Conservation (phyloP, 208 protist species). For the Zelonia costaricensis region DNA sequence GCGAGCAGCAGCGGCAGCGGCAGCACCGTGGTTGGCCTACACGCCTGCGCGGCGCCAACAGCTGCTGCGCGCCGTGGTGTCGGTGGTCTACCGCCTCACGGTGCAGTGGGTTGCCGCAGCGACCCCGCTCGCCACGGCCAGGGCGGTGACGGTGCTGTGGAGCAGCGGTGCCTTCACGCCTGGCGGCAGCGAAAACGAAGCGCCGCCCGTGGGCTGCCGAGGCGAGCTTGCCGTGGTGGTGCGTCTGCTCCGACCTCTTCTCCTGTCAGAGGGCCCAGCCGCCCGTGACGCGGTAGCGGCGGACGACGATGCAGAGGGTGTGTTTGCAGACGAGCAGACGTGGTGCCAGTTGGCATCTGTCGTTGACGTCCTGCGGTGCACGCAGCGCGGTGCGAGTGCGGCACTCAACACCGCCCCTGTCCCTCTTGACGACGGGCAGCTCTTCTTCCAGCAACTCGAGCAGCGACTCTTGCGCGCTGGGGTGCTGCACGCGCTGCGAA, state of each 20-base stretch:
- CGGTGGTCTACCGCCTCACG: conserved; percentile 8
- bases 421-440: neutral
- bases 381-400: too few species aligned
- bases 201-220: too few species aligned
- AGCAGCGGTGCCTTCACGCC: neutral
- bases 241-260: neutral
- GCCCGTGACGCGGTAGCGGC: neutral
- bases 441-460: conserved; percentile 4
- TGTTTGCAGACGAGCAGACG: conserved; percentile 14
- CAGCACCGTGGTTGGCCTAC: too few species aligned
- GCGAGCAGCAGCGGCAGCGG: too few species aligned
- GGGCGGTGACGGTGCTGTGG: neutral
- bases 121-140: neutral
- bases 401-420: too few species aligned
- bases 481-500: neutral
- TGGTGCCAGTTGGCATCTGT: conserved; percentile 26
- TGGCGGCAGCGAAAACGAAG: too few species aligned
- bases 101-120: conserved; percentile 8
- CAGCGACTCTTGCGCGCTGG: conserved; percentile 2
- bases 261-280: neutral
- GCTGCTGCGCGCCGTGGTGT: conserved; percentile 2
- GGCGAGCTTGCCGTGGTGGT: conserved; percentile 1
- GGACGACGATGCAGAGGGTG: neutral
- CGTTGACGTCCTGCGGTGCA: conserved; percentile 7
- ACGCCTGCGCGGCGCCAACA: too few species aligned